Evolutionary conservation across 805 yeast genomes (phyloP).

Genomic region (Kodamaea hsintzibuensis): DNA sequence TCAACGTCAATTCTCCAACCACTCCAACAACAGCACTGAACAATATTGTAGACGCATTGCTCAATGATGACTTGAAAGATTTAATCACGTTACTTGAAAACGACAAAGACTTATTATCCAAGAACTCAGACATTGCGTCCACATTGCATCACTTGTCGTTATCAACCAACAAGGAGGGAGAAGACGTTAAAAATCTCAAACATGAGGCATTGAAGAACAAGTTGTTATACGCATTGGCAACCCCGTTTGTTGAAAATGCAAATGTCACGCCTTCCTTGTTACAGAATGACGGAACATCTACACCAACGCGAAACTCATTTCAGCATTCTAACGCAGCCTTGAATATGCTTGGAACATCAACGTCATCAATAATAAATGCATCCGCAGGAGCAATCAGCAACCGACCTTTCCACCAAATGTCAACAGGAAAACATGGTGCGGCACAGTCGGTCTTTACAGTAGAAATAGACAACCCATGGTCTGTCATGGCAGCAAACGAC

Average conservation of each 20-base stretch:
- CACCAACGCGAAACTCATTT: constrained; percentile 10
- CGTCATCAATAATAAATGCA: not conserved
- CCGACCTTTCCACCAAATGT: constrained; percentile 60
- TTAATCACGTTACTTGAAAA: constrained; percentile 50
- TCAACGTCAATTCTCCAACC: not conserved
- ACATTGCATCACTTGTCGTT: constrained; percentile 60
- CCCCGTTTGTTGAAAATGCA: constrained; percentile 56
- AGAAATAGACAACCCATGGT: constrained; percentile 72
- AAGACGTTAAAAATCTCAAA: constrained; percentile 25
- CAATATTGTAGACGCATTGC: constrained; percentile 12
- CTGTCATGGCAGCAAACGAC: constrained; percentile 82
- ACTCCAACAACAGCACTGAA: not conserved
- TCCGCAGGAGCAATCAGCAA: constrained; percentile 18
- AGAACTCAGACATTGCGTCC: constrained; percentile 45
- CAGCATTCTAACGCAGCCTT: constrained; percentile 25
- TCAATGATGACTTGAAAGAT: constrained; percentile 47
- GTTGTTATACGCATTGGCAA: constrained; percentile 62
- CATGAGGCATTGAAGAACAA: constrained; percentile 45
- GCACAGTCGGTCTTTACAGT: constrained; percentile 90
- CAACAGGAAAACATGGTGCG: constrained; percentile 67
- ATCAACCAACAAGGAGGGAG: constrained; percentile 31
- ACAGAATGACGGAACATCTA: constrained; percentile 18
- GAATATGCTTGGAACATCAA: constrained; percentile 19
- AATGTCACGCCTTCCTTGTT: constrained; percentile 22
- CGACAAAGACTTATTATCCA: constrained; percentile 28